These are phyloP conservation scores for Dioszegia crocea DNA, from an alignment of 768 basidiomycete species.

Conservation along the genomic window DNA sequence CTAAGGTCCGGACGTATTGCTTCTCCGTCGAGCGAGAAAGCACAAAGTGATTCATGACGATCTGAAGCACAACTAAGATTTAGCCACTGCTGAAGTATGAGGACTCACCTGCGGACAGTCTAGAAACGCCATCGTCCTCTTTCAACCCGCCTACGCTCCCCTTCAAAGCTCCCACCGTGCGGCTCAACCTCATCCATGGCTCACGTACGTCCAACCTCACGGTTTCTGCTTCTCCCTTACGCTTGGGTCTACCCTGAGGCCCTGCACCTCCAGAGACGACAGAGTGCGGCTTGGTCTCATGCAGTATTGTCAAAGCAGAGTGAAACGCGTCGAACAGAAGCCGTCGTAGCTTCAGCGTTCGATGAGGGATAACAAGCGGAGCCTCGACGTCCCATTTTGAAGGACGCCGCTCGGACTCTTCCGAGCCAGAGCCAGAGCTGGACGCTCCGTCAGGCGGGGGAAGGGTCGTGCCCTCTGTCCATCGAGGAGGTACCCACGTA, in stretches of 20 bases:
- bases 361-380: neutral
- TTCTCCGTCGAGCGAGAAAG: neutral
- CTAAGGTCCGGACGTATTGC: neutral
- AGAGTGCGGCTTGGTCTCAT: neutral
- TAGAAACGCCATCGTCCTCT: neutral
- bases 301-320: neutral
- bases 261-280: neutral
- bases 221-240: neutral
- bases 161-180: neutral
- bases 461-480: neutral
- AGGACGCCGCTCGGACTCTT: neutral
- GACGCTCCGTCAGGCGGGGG: neutral
- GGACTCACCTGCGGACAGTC: neutral
- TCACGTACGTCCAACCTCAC: conserved; percentile 1
- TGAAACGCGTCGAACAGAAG: conserved; percentile 3
- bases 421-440: neutral
- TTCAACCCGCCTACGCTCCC: neutral
- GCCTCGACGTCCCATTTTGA: conserved; percentile 2
- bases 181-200: conserved; percentile 8
- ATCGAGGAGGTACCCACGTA: neutral
- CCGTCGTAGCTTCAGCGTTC: neutral
- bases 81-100: neutral
- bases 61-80: neutral
- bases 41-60: neutral
- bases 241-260: neutral